A percentile compares a stretch with the other conserved stretches of the same genome.
These are phyloP conservation scores for Cordyceps cicadae DNA, from an alignment of 2,329 filamentous ascomycete species.

Conservation along the genomic window DNA sequence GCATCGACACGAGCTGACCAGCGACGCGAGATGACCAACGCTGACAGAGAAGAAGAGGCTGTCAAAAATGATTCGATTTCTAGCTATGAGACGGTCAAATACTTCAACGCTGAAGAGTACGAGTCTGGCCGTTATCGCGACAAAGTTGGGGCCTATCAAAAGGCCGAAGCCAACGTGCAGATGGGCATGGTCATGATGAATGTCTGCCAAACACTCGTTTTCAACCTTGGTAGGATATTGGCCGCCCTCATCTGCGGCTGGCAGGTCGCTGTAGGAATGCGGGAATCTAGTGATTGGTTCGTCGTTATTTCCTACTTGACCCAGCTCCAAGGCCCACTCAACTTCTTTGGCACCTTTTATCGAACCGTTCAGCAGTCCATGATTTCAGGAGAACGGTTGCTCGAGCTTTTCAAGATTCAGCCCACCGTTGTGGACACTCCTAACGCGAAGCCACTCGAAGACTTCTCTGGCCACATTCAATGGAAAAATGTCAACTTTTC, in stretches of 20 bases:
- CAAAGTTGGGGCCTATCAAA: conserved; percentile 64
- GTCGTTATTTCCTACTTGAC: conserved; percentile 67
- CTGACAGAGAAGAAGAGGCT: conserved; percentile 88
- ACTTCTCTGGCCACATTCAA: conserved; percentile 71
- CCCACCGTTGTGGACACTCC: conserved; percentile 80
- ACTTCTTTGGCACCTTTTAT: conserved; percentile 93
- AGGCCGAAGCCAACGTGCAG: conserved; percentile 66
- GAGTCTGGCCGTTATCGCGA: conserved; percentile 66
- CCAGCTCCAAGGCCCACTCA: conserved; percentile 71
- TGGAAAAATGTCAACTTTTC: conserved; percentile 88
- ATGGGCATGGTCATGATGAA: conserved; percentile 74
- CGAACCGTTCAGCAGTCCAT: conserved; percentile 91
- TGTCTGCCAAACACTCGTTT: conserved; percentile 70
- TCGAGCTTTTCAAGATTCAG: conserved; percentile 93
- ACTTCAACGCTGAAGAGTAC: conserved; percentile 77
- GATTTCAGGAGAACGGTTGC: conserved; percentile 91
- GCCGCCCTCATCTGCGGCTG: conserved; percentile 68
- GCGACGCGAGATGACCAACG: conserved; percentile 88
- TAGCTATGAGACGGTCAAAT: conserved; percentile 94
- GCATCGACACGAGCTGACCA: conserved; percentile 88
- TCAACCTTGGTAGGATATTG: conserved; percentile 66
- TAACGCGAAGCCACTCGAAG: conserved; percentile 51
- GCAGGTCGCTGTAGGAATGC: conserved; percentile 61
- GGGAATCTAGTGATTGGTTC: conserved; percentile 64
- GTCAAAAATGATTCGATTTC: conserved; percentile 98